Percentiles rank a stretch among this genome's conserved stretches.
Evolutionary conservation across 1,284 basidiomycete genomes (phyloP).

Genomic region (Mrakiaceae sp.): DNA sequence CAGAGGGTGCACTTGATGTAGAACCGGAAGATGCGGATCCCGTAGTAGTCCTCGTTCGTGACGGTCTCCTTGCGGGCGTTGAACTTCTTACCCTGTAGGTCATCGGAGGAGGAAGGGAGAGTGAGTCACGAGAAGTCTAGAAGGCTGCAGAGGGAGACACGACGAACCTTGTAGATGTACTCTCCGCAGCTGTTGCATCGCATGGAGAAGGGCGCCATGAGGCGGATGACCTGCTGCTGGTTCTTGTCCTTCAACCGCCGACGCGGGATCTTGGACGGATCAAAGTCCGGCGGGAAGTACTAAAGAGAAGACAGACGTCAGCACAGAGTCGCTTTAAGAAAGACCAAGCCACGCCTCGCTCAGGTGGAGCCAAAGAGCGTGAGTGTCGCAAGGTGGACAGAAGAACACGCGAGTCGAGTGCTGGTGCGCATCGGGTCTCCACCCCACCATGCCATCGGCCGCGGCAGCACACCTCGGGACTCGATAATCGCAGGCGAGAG

Average conservation of each 20-base stretch:
- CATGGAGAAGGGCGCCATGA: conserved; percentile 99
- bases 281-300: conserved; percentile 62
- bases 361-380: too few species aligned
- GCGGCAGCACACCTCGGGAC: too few species aligned
- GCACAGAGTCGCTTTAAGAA: neutral
- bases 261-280: conserved; percentile 84
- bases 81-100: conserved; percentile 77
- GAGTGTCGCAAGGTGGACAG: too few species aligned
- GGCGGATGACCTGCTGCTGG: conserved; percentile 87
- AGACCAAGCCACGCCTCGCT: too few species aligned
- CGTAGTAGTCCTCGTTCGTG: conserved; percentile 91
- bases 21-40: conserved; percentile 51
- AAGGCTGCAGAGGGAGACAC: neutral
- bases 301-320: neutral
- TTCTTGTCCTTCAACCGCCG: conserved; percentile 67
- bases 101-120: neutral
- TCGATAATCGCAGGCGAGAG: too few species aligned
- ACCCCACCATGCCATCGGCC: too few species aligned
- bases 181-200: conserved; percentile 91
- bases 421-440: too few species aligned
- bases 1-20: conserved; percentile 62
- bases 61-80: conserved; percentile 98
- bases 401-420: too few species aligned
- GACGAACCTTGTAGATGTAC: conserved; percentile 63
- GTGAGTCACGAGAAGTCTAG: neutral